Conservation (phyloP, 2,329 filamentous ascomycete species). For the Paecilomyces variotii region DNA sequence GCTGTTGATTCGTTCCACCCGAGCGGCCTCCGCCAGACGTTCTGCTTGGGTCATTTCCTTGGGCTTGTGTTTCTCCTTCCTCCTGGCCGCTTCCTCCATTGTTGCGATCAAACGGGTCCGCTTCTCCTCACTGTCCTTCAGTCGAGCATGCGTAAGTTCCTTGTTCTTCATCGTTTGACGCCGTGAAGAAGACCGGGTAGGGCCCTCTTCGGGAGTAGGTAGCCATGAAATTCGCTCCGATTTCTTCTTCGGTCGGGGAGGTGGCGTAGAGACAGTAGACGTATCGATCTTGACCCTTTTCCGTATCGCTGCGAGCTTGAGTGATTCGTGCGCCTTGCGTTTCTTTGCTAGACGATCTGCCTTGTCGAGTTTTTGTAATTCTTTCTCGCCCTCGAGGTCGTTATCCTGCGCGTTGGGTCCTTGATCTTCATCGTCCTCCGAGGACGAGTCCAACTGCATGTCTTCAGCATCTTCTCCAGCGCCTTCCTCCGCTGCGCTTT, state of each 20-base stretch:
- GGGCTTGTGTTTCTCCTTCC: conserved; percentile 65
- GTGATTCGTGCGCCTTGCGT: conserved; percentile 68
- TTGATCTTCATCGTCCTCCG: conserved; percentile 72
- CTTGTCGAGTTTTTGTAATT: conserved; percentile 69
- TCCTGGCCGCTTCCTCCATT: conserved; percentile 54
- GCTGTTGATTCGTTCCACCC: conserved; percentile 76
- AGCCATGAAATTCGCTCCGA: conserved; percentile 65
- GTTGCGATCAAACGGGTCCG: conserved; percentile 43
- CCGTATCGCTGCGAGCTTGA: conserved; percentile 47
- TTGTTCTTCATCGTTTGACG: conserved; percentile 60
- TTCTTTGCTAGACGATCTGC: conserved; percentile 65
- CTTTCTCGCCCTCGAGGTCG: conserved; percentile 79
- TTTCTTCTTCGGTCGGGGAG: conserved; percentile 54
- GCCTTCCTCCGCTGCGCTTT: conserved; percentile 23
- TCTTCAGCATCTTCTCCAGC: conserved; percentile 58
- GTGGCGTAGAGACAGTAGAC: conserved; percentile 32
- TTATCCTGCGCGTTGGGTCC: conserved; percentile 49
- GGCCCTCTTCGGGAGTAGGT: conserved; percentile 54
- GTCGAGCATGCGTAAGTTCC: conserved; percentile 43
- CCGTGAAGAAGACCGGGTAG: conserved; percentile 54
- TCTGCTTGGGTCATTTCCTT: conserved; percentile 81
- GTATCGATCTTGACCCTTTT: conserved; percentile 70
- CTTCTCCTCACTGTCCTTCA: conserved; percentile 43
- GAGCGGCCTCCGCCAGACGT: conserved; percentile 70
- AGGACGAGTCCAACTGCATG: conserved; percentile 77